Base-by-base conservation (phyloP, 805 yeast species). In the Lipomyces japonicus region DNA sequence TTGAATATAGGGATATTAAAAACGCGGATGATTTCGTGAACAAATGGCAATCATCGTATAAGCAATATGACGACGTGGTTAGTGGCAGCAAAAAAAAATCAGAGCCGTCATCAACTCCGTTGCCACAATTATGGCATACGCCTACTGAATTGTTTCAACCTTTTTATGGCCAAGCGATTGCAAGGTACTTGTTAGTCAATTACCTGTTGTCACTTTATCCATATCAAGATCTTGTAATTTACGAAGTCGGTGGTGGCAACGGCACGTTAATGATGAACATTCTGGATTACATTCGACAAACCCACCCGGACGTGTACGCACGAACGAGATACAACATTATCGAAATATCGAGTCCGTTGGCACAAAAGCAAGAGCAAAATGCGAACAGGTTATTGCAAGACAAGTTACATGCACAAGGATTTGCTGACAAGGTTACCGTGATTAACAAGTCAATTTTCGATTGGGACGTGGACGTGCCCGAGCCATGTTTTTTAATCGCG, bases 191-290 rank as follows among this genome's bases (percentile, higher is more conserved):
- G 18, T 68, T 87, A 47, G 82, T 80, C 6, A 82, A 85, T 63
- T 85, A 83, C 64, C 80, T 81, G 65, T 68, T 81, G 58, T 81
- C 82, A 55, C 69, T 76, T 37, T 84, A 79, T 59, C 91, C 90
- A 0, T 81, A 82, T 61, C 73, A 76, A 37, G 89, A 86, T 62
- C 70, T 91, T 41, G 75, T 79, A 4, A 84, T 87, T 23, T 88
- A 86, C 67, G 96, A 88, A 67, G 79, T 86, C 74, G 96, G 95
- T 51, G 95, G 89, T 19, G 95, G 95, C 58, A 87, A 87, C 61
- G 95, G 95, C 37, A 86, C 95, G 0, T 67, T 87, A 52, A 87
- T 88, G 95, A 65, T 75, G 46, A 83, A 86, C 61, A 77, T 87
- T 9, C 66, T 87, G 55, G 81, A 82, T 61, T 86, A 74, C 63